A percentile compares a stretch with the other conserved stretches of the same genome.
phyloP scores from a whole-genome alignment of 768 basidiomycete species.

The Boletales sp. region DNA sequence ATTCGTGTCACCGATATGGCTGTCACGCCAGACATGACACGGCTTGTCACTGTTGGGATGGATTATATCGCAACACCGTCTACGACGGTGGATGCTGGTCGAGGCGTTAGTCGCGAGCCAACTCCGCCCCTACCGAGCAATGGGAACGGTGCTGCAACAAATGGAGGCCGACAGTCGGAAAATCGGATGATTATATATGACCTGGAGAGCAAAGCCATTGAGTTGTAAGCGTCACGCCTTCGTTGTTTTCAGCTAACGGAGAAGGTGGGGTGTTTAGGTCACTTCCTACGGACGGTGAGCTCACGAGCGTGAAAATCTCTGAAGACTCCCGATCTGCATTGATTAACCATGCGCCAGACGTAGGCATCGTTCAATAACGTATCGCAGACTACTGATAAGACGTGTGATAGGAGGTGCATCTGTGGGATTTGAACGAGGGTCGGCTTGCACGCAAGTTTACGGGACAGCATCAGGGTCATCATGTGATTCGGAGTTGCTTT shows the following conservation, averaged over 20 bases:
- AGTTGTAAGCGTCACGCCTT: slow-evolving; percentile 52
- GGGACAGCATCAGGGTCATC: slow-evolving; percentile 79
- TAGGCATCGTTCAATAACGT: slow-evolving; percentile 37
- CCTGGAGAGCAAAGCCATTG: slow-evolving; percentile 59
- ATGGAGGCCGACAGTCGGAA: slow-evolving; percentile 38
- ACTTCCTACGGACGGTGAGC: slow-evolving; percentile 67
- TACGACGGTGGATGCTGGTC: slow-evolving; percentile 15
- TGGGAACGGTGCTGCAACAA: slow-evolving; percentile 33
- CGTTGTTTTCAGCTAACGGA: slow-evolving; percentile 7
- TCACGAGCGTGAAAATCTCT: slow-evolving; percentile 86
- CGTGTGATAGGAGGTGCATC: slow-evolving; percentile 70
- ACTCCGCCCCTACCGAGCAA: slow-evolving; percentile 29
- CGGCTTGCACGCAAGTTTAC: slow-evolving; percentile 75
- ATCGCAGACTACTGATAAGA: slow-evolving; percentile 4
- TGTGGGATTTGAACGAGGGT: slow-evolving; percentile 76
- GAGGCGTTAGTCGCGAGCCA: slow-evolving; percentile 34
- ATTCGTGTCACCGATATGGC: slow-evolving; percentile 87
- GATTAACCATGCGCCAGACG: slow-evolving; percentile 84
- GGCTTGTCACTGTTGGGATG: slow-evolving; percentile 84
- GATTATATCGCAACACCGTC: slow-evolving; percentile 33
- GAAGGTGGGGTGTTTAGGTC: slow-evolving; percentile 40
- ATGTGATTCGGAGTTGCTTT: slow-evolving; percentile 91
- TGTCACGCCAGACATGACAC: slow-evolving; percentile 78
- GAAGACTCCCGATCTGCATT: slow-evolving; percentile 83
- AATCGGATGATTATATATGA: slow-evolving; percentile 77